These are phyloP conservation scores for Mycocentrospora acerina DNA, from an alignment of 2,329 filamentous ascomycete species.

Conservation along the genomic window DNA sequence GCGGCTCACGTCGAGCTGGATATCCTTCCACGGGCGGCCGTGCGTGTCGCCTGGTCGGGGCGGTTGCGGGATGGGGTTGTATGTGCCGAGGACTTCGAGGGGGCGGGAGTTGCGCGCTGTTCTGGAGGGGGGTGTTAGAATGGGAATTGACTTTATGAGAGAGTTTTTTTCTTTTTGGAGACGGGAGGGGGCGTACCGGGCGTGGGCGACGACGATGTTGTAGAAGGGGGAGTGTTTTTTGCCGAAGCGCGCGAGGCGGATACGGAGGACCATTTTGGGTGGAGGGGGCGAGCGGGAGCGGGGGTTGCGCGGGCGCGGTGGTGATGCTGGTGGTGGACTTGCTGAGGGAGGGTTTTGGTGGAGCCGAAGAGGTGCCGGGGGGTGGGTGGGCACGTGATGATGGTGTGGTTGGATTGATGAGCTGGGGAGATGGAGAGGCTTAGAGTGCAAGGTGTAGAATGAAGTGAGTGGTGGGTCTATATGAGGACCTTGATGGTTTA, in stretches of 20 bases:
- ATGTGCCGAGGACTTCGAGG: constrained; percentile 81
- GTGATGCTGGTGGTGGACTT: constrained; percentile 1
- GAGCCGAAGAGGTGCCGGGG: not conserved
- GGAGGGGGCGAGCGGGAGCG: constrained; percentile 1
- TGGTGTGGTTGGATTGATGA: not conserved
- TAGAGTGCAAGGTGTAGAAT: not conserved
- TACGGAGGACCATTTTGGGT: constrained; percentile 78
- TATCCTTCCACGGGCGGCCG: constrained; percentile 79
- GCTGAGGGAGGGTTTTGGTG: not conserved
- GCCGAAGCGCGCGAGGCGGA: constrained; percentile 91
- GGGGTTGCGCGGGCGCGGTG: not conserved
- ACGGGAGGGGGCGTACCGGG: constrained; percentile 61
- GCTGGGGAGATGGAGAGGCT: not conserved
- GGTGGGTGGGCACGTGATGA: constrained; percentile 18
- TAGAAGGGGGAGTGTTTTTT: constrained; percentile 87
- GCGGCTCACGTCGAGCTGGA: constrained; percentile 77
- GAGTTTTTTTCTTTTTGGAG: not conserved
- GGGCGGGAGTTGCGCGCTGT: constrained; percentile 85
- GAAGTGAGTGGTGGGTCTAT: too few species aligned
- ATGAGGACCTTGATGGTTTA: too few species aligned
- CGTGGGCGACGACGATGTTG: constrained; percentile 95
- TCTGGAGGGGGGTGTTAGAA: constrained; percentile 47
- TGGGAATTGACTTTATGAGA: not conserved
- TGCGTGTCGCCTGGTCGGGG: constrained; percentile 54
- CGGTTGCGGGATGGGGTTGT: constrained; percentile 60